Evolutionary conservation across 257 asterid genomes (phyloP).

Genomic region (Paulownia fortunei): DNA sequence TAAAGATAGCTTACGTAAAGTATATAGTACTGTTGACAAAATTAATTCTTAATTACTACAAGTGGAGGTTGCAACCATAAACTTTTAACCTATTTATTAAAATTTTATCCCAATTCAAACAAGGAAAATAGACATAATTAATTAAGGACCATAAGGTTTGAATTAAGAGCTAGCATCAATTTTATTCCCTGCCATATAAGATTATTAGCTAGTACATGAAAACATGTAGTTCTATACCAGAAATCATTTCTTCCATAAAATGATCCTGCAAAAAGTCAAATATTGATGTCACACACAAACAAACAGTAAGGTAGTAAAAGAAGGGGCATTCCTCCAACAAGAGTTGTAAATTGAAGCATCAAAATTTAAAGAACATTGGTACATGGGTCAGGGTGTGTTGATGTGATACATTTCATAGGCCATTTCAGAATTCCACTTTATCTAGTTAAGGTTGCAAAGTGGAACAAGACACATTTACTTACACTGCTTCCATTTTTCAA

Average conservation of each 20-base stretch:
- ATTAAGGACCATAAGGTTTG: neutral
- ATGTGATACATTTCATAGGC: constrained; percentile 43
- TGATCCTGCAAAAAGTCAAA: constrained; percentile 19
- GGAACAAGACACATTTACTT: constrained; percentile 35
- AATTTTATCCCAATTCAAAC: constrained; percentile 8
- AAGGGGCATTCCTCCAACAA: constrained; percentile 33
- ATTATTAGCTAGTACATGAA: constrained; percentile 27
- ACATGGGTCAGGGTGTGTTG: constrained; percentile 15
- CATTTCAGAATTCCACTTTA: constrained; percentile 37
- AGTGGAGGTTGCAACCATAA: too few relatives aligned
- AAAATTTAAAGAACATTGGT: neutral
- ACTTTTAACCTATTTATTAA: neutral
- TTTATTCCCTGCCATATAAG: neutral
- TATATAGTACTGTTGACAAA: too few relatives aligned
- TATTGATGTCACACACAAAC: constrained; percentile 21
- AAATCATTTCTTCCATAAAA: neutral
- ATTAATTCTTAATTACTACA: too few relatives aligned
- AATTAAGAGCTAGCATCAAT: neutral
- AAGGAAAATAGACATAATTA: neutral
- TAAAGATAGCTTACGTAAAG: too few relatives aligned
- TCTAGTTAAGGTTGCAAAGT: constrained; percentile 52
- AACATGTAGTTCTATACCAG: constrained; percentile 21
- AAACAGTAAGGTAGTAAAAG: neutral
- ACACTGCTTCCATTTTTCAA: constrained; percentile 48
- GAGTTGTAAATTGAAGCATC: constrained; percentile 10